Evolutionary conservation across 768 basidiomycete species (phyloP), one percentile per base, ranked within the genome.

Genomic region (Pleurotus ostreatus): DNA sequence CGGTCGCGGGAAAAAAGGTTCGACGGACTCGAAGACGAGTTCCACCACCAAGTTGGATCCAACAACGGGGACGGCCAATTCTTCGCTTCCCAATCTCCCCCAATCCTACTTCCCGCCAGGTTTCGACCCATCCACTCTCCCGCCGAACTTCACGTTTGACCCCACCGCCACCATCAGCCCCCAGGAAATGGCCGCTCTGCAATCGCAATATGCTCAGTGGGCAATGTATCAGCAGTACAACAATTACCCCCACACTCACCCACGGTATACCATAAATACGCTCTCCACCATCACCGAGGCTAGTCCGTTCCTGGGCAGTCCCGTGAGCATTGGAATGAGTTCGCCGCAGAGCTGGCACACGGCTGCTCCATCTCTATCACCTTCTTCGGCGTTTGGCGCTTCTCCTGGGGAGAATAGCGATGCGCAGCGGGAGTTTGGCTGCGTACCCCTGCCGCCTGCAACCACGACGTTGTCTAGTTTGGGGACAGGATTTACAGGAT

Each of bases 181-280:
- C 23, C 51, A 53, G 25, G 37, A 53, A 53, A 53, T 53, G n/a
- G 51, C 51, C 39, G 39, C 41, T 23, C 20, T 53, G n/a, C 51
- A 53, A 41, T 11, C 51, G 8, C 51, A 53, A 25, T 53, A 53
- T 23, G 39, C 51, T 8, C 51, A 53, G 41, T 53, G 51, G 51
- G 51, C 51, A 20, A 53, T 53, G 51, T 39, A 53, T 41, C 51
- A 53, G 20, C 30, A 34, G 30, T 34, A 34, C 30, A 34, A 34
- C 30, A 34, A 34, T 34, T 53, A 53, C 25, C 51, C 51, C 23
- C 51, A 53, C 23, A 41, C 51, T 41, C 51, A 53, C 23, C 51
- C 51, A 18, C 51, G 51, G 11, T 53, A 53, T 20, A 53, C 51
- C 15, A 53, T 53, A 16, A 53, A 53, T 23, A 53, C 51, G 51